Evolutionary conservation across 2,329 filamentous ascomycete genomes (phyloP).

Genomic region (Colletotrichum ledebouriae): DNA sequence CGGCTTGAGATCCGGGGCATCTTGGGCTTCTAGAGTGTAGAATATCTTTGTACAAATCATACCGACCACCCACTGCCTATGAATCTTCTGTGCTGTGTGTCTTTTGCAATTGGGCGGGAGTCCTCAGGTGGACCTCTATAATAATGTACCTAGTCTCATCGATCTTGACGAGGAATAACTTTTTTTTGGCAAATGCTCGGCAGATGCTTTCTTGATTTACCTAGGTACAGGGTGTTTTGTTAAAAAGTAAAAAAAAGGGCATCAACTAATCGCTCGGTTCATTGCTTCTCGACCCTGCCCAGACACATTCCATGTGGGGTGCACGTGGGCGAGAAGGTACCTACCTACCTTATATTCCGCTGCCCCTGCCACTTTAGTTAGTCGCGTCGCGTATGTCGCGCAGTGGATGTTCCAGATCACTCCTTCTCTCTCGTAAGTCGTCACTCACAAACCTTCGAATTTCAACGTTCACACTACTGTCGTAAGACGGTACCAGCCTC

Average conservation of each 20-base stretch:
- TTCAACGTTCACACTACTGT: background rate
- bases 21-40: conserved; percentile 37
- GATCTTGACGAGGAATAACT: no score
- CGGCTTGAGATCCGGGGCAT: conserved; percentile 3
- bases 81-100: background rate
- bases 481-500: no score
- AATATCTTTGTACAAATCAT: conserved; percentile 41
- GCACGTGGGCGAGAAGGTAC: background rate
- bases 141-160: no score
- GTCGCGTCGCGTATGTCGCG: conserved; percentile 28
- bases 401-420: background rate
- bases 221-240: no score
- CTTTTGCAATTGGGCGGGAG: no score
- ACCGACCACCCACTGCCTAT: conserved; percentile 19
- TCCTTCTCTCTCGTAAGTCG: background rate
- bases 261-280: background rate
- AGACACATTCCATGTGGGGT: conserved; percentile 8
- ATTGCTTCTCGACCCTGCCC: conserved; percentile 4
- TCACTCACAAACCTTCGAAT: background rate
- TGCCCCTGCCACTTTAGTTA: conserved; percentile 17
- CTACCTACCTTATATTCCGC: background rate
- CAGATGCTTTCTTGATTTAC: no score
- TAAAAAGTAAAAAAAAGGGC: background rate
- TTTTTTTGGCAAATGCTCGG: no score
- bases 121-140: no score